Conservation (phyloP, 257 asterid species). For the Anisodus acutangulus region DNA sequence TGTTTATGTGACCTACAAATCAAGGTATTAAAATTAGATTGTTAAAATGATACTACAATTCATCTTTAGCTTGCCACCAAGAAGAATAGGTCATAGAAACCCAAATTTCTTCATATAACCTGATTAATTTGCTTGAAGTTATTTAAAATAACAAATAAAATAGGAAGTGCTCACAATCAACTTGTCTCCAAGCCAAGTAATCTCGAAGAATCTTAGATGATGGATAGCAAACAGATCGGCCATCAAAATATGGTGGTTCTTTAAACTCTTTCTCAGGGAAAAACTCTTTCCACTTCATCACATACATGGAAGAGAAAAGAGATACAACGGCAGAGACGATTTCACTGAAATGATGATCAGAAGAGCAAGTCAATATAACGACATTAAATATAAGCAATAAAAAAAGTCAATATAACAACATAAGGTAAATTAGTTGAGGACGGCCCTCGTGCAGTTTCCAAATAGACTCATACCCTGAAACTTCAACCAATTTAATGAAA, state of each 20-base stretch:
- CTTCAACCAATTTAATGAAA: not conserved
- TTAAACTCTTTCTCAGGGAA: conserved; percentile 64
- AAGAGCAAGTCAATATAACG: not conserved
- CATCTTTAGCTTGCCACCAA: conserved; percentile 1
- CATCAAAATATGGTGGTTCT: conserved; percentile 75
- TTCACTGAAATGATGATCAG: conserved; percentile 50
- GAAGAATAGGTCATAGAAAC: not conserved
- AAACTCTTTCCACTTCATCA: conserved; percentile 70
- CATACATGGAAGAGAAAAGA: conserved; percentile 70
- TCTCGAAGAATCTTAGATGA: conserved; percentile 67
- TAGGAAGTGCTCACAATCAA: conserved; percentile 67
- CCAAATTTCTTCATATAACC: not conserved
- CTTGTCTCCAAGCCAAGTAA: conserved; percentile 95
- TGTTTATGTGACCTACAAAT: conserved; percentile 85
- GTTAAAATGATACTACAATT: not conserved
- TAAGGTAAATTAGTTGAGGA: not conserved
- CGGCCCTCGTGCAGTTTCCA: not conserved
- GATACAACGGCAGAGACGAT: conserved; percentile 73
- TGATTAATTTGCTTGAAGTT: not conserved
- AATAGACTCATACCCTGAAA: not conserved
- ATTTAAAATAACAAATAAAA: not conserved
- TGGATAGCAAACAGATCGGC: conserved; percentile 86
- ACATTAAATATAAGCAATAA: not conserved
- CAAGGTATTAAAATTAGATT: conserved; percentile 3
- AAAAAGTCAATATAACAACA: not conserved